A percentile compares a stretch with the other conserved stretches of the same genome.
phyloP scores from a whole-genome alignment of 306 rosid species.

The Cucurbita maxima region DNA sequence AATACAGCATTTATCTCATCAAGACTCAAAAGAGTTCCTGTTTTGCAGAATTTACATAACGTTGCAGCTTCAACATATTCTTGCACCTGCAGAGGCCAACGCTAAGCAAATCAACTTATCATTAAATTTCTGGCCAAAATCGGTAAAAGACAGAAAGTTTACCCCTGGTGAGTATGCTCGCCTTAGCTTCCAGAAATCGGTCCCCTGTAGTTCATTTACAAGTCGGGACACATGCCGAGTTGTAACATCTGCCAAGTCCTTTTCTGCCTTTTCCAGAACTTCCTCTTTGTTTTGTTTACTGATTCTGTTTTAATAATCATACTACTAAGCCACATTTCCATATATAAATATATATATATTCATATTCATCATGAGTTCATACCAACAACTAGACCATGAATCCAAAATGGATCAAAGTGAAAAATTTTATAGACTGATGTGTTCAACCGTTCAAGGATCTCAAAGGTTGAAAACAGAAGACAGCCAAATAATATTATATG shows the following conservation, averaged over 20 bases:
- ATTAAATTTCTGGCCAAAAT: background rate
- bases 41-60: slow-evolving; percentile 66
- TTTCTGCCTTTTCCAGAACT: slow-evolving; percentile 78
- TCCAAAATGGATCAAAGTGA: background rate
- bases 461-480: background rate
- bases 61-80: slow-evolving; percentile 96
- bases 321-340: background rate
- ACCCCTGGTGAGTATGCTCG: slow-evolving; percentile 98
- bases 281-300: slow-evolving; percentile 69
- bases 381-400: background rate
- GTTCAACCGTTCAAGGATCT: background rate
- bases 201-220: slow-evolving; percentile 69
- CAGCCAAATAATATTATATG: background rate
- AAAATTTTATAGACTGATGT: background rate
- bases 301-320: slow-evolving; percentile 31
- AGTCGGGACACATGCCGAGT: slow-evolving; percentile 41
- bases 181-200: slow-evolving; percentile 96
- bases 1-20: slow-evolving; percentile 64
- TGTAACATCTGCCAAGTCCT: slow-evolving; percentile 65
- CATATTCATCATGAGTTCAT: background rate
- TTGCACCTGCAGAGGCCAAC: slow-evolving; percentile 55
- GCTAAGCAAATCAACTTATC: background rate
- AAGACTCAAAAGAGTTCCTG: slow-evolving; percentile 75
- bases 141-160: slow-evolving; percentile 13
- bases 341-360: background rate